These are phyloP conservation scores for Multifurca ochricompacta DNA, from an alignment of 768 basidiomycete genomes.

Conservation along the genomic window DNA sequence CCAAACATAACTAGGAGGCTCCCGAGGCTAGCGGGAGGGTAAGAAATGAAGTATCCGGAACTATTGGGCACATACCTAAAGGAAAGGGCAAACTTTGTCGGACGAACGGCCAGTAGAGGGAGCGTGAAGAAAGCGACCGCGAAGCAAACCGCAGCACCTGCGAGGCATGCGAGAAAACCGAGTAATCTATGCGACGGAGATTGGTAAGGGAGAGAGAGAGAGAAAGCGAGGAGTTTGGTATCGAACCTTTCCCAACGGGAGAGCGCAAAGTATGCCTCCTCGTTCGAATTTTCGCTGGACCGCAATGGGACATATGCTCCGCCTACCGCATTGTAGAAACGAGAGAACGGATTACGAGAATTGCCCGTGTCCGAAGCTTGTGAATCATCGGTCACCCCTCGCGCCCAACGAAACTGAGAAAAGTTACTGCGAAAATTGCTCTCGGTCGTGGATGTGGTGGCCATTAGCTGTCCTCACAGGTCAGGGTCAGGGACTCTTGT, in stretches of 20 bases:
- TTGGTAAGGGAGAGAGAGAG: background rate
- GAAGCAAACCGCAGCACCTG: slow-evolving; percentile 92
- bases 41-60: background rate
- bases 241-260: slow-evolving; percentile 87
- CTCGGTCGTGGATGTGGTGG: slow-evolving; percentile 33
- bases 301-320: slow-evolving; percentile 85
- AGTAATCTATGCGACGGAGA: slow-evolving; percentile 51
- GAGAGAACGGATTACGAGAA: slow-evolving; percentile 58
- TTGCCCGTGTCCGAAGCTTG: slow-evolving; percentile 32
- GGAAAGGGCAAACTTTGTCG: slow-evolving; percentile 85
- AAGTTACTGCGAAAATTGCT: slow-evolving; percentile 67
- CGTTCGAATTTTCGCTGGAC: slow-evolving; percentile 73
- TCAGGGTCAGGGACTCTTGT: too few relatives aligned
- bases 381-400: slow-evolving; percentile 64
- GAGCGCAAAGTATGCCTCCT: slow-evolving; percentile 90
- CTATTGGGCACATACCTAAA: slow-evolving; percentile 50
- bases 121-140: slow-evolving; percentile 83
- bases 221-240: background rate
- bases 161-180: slow-evolving; percentile 82
- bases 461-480: slow-evolving; percentile 2
- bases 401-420: slow-evolving; percentile 83
- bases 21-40: slow-evolving; percentile 49
- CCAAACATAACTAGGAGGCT: slow-evolving; percentile 95
- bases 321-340: slow-evolving; percentile 81
- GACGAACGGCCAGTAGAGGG: slow-evolving; percentile 62